Evolutionary conservation across 2,329 filamentous ascomycete species (phyloP), one percentile per base, ranked within the genome.

Genomic region (Aspergillus pseudoglaucus): DNA sequence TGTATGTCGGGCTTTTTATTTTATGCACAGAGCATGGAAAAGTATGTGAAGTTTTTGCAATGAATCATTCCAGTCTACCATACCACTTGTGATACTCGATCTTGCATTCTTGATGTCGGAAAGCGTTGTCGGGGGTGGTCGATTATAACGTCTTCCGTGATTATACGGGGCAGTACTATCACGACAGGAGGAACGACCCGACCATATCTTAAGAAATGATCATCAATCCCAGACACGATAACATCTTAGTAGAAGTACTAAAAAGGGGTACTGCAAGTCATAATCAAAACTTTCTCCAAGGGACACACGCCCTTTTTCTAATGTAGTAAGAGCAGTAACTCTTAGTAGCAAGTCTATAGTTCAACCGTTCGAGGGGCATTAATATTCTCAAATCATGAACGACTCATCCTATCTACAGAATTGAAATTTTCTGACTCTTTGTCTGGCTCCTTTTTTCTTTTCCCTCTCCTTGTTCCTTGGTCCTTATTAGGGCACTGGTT

Each of bases 381-480:
- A 25, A 9, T 25, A 12, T 30, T 30, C 25, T 30, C 25, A 30
- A 30, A 30, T 30, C 25, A 30, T 30, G 25, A 30, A 30, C 25
- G 25, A 30, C 10, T 30, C 25, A 30, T 30, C 25, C 39, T 14
- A 42, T 42, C 18, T 39, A 22, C 14, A 7, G 17, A 42, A 25
- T 42, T 22, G 20, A 10, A 14, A 15, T 6, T 41, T 23, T 20
- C 17, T 20, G 17, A 41, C 14, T 41, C n/a, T 41, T 33, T 43
- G 27, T 12, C 38, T 18, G 35, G 43, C 47, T 15, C 27, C 40
- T 15, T 14, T 45, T 40, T 15, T 46, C 6, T 23, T 22, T 37
- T 27, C 30, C 46, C 35, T 23, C 47, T 44, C 45, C 44, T 44
- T 40, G 40, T 47, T 44, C 42, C 30, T 48, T 49, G 39, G 33